A percentile compares a stretch with the other conserved stretches of the same genome.
phyloP scores from a whole-genome alignment of 2,329 filamentous ascomycete species.

The Emergomyces africanus region DNA sequence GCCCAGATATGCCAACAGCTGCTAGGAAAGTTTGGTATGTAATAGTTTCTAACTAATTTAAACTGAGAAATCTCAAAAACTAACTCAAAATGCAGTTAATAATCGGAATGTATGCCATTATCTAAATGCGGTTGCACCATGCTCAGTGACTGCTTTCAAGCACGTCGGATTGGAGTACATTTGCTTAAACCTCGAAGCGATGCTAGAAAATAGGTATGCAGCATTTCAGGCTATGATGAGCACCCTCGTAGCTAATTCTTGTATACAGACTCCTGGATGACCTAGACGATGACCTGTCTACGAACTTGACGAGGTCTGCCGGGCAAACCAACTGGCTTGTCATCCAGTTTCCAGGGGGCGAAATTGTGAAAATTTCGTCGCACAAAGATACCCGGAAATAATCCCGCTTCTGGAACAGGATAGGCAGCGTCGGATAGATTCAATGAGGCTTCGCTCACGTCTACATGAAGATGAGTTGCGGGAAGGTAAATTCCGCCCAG shows the following conservation, averaged over 20 bases:
- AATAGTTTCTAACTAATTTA: neutral
- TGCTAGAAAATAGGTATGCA: conserved; percentile 71
- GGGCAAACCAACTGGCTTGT: conserved; percentile 66
- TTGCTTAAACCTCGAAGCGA: conserved; percentile 77
- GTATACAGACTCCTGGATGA: conserved; percentile 55
- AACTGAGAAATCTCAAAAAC: conserved; percentile 5
- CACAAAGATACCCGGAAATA: conserved; percentile 36
- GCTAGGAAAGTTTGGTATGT: conserved; percentile 61
- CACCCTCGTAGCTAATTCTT: conserved; percentile 7
- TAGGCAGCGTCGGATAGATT: conserved; percentile 55
- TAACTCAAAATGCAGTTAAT: conserved; percentile 42
- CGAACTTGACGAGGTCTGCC: conserved; percentile 69
- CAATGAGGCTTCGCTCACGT: conserved; percentile 56
- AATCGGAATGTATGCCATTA: conserved; percentile 75
- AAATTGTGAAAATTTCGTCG: conserved; percentile 45
- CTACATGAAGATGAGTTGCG: conserved; percentile 54
- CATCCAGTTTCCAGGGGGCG: conserved; percentile 68
- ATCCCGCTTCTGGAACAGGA: conserved; percentile 25
- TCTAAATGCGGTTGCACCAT: conserved; percentile 75
- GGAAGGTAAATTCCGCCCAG: conserved; percentile 48
- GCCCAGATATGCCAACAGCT: conserved; percentile 80
- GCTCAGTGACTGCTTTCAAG: conserved; percentile 74
- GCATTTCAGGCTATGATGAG: neutral
- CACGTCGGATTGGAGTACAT: conserved; percentile 80
- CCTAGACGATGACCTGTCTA: conserved; percentile 65